phyloP scores from a whole-genome alignment of 495 filamentous ascomycete species.

The Tuber magnatum region DNA sequence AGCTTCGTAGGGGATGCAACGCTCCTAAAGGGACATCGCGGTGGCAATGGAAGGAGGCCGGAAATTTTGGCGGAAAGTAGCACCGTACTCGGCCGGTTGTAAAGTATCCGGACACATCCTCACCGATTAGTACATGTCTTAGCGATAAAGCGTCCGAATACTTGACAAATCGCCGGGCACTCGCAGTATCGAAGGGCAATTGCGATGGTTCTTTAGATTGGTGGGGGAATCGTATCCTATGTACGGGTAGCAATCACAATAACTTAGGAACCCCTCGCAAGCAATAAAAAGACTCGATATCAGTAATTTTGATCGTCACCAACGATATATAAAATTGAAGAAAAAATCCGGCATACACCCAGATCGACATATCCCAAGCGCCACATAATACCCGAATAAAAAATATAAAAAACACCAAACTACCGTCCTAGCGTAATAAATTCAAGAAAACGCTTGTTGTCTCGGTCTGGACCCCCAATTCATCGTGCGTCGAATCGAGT shows the following conservation, averaged over 20 bases:
- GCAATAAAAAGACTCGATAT: neutral
- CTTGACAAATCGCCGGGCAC: neutral
- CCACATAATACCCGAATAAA: neutral
- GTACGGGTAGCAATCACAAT: neutral
- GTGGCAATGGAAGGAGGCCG: neutral
- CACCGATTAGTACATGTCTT: neutral
- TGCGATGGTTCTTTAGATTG: neutral
- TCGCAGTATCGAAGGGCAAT: neutral
- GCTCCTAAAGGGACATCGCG: neutral
- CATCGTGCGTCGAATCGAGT: slow-evolving; percentile 80
- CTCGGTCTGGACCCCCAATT: slow-evolving; percentile 73
- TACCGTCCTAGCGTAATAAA: neutral
- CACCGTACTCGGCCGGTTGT: neutral
- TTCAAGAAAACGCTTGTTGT: slow-evolving; percentile 28
- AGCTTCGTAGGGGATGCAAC: neutral
- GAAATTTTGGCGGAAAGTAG: neutral
- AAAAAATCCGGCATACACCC: neutral
- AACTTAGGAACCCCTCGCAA: neutral
- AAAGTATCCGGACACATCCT: neutral
- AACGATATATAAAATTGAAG: neutral
- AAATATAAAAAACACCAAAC: neutral
- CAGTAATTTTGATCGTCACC: neutral
- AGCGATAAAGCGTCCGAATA: neutral
- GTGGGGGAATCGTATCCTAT: neutral
- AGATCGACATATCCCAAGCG: neutral